Base-by-base conservation (phyloP, 331 rosid genomes). In the Cucumis variabilis region DNA sequence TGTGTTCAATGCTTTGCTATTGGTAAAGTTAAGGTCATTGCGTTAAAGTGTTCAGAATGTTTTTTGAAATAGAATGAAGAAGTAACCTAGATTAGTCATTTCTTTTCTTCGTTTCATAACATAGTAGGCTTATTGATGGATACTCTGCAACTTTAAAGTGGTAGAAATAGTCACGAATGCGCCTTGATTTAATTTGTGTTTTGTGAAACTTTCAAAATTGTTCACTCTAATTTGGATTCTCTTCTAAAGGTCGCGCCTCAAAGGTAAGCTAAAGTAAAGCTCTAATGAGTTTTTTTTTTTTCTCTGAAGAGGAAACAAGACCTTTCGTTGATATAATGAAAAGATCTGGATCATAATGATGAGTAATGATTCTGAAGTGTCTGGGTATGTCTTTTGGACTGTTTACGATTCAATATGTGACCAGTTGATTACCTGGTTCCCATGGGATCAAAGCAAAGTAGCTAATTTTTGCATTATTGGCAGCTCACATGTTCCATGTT, bases 161-260 rank as follows among this genome's bases (percentile, higher is more conserved):
- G 48, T 7, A 28, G 14, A 70, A 70, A 5, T 27, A 28, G 44
- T 28, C 21, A 19, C 10, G 76, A 21, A 30, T 27, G 23, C 48
- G 7, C 76, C 15, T 14, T 27, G 23, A 70, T 37, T 28, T 70
- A 70, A 10, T 70, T 14, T 70, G 21, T 70, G 20, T 70, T 70
- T 21, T 70, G 48, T 13, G 12, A 30, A 30, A 70, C 7, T 70
- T 16, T 28, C 17, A 69, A 69, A 27, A 25, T 27, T 69, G 75
- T 27, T 25, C 41, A 13, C 75, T 27, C 9, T 6, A 69, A 69
- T 12, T 69, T 88, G 99, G 96, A 74, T 95, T 97, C 92, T 93
- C 99, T 86, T 92, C 98, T 33, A 97, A 95, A 91, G 93, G 97
- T 85, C 90, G 92, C 86, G 90, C 90, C 76, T 93, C 97, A 67